These are phyloP conservation scores for Eucalyptus cloeziana DNA, from an alignment of 345 rosid genomes.

Conservation along the genomic window DNA sequence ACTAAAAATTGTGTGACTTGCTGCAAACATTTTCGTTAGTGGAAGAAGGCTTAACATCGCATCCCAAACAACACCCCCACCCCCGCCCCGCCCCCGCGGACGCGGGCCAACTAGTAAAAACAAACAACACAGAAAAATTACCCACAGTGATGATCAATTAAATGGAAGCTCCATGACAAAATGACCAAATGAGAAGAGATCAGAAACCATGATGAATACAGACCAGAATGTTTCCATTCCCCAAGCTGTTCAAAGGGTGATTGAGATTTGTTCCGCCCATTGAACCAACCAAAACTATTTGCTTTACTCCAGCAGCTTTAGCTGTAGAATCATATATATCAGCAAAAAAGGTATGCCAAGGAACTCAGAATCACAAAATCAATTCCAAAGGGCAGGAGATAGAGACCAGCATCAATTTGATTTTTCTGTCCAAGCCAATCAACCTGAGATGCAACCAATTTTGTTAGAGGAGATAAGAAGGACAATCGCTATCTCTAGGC, in stretches of 20 bases:
- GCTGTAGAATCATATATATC: constrained; percentile 30
- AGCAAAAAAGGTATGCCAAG: neutral
- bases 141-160: neutral
- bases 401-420: constrained; percentile 74
- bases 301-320: constrained; percentile 88
- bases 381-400: neutral
- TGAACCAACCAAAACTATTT: constrained; percentile 86
- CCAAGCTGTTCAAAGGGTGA: constrained; percentile 79
- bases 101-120: neutral
- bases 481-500: neutral
- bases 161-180: neutral
- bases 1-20: neutral
- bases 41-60: neutral
- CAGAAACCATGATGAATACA: neutral
- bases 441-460: constrained; percentile 28
- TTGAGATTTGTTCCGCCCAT: constrained; percentile 90
- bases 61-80: no score
- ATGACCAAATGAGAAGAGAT: neutral
- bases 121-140: neutral
- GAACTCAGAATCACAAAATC: neutral
- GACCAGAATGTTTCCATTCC: constrained; percentile 91
- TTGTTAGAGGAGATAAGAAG: neutral
- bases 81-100: no score
- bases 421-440: constrained; percentile 99
- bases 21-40: neutral